Base-by-base conservation (phyloP, 257 asterid genomes). In the Solanum chmielewskii region DNA sequence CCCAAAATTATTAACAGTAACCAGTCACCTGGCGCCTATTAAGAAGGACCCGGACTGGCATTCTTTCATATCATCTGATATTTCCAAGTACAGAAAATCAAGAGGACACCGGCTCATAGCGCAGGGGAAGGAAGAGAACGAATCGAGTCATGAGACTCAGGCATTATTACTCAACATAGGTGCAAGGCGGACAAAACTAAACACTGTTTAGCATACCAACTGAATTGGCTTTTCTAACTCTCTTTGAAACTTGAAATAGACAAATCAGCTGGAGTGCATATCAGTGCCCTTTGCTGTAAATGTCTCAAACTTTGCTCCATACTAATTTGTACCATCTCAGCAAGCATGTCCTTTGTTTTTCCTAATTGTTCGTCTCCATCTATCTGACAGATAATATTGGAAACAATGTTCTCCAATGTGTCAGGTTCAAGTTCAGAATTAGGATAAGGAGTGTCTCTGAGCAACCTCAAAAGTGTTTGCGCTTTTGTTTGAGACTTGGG, bases 261-360 rank as follows among this genome's bases (percentile, higher is more conserved):
- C 35, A 93, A 84, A 90, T 94, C 98, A 5, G 95, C 88, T 15
- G 94, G 95, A 35, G 97, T 88, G 90, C 95, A 93, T 11, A 94
- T 90, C 64, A 95, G 87, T 9, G 96, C 98, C 85, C 98, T 88
- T 87, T 92, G 94, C 89, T 95, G 98, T 89, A 96, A 82, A 87
- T 96, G 98, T 86, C 94, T 91, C 82, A 97, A 92, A 52, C 99
- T 97, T 93, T 94, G 98, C 89, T 97, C 99, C 99, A 96, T 97
- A 86, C 99, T 97, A 66, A 97, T 96, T 85, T 95, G 97, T 47
- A 97, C 98, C 99, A 97, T 97, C 87, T 97, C 99, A 9, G 99
- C 92, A 39, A 97, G 94, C 97, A 97, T 95, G 90, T 95, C 90
- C 75, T 93, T 97, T 12, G 99, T 97, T 87, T 95, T 97, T 23